phyloP scores from a whole-genome alignment of 768 basidiomycete genomes.

The Pleurotus platypus region DNA sequence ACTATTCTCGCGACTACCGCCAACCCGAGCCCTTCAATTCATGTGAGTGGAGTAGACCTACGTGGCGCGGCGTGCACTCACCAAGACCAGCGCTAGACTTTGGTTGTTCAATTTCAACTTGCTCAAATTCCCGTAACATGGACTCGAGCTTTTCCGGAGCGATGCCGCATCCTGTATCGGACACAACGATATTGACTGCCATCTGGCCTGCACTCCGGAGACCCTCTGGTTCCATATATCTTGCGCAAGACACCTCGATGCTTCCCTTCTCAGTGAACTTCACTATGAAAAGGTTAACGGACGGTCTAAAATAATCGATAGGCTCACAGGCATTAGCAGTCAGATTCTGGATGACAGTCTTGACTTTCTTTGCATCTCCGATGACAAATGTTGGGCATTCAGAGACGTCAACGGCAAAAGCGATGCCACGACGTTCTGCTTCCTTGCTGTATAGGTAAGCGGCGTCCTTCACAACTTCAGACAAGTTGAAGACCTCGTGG shows the following conservation, averaged over 20 bases:
- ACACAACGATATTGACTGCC: slow-evolving; percentile 66
- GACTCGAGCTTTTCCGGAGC: slow-evolving; percentile 59
- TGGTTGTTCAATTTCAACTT: slow-evolving; percentile 55
- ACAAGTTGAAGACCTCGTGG: slow-evolving; percentile 74
- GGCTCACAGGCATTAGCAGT: slow-evolving; percentile 68
- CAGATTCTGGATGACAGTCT: slow-evolving; percentile 73
- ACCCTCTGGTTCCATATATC: slow-evolving; percentile 48
- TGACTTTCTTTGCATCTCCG: slow-evolving; percentile 71
- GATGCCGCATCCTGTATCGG: slow-evolving; percentile 76
- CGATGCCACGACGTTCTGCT: slow-evolving; percentile 55
- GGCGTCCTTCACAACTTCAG: slow-evolving; percentile 57
- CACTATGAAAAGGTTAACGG: slow-evolving; percentile 35
- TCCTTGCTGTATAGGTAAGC: slow-evolving; percentile 62
- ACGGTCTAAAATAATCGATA: background rate
- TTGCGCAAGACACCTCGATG: slow-evolving; percentile 56
- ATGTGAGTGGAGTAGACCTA: background rate
- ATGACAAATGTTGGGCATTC: slow-evolving; percentile 58
- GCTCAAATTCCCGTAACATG: slow-evolving; percentile 79
- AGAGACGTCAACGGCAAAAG: slow-evolving; percentile 53
- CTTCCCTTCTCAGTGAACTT: slow-evolving; percentile 66
- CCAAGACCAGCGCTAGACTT: slow-evolving; percentile 43
- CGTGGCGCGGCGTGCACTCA: slow-evolving; percentile 17
- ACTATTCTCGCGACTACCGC: slow-evolving; percentile 82
- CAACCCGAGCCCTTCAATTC: slow-evolving; percentile 55
- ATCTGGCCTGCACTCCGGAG: slow-evolving; percentile 40